Evolutionary conservation across 2,329 filamentous ascomycete species (phyloP).

Genomic region (Stachybotrys chartarum): DNA sequence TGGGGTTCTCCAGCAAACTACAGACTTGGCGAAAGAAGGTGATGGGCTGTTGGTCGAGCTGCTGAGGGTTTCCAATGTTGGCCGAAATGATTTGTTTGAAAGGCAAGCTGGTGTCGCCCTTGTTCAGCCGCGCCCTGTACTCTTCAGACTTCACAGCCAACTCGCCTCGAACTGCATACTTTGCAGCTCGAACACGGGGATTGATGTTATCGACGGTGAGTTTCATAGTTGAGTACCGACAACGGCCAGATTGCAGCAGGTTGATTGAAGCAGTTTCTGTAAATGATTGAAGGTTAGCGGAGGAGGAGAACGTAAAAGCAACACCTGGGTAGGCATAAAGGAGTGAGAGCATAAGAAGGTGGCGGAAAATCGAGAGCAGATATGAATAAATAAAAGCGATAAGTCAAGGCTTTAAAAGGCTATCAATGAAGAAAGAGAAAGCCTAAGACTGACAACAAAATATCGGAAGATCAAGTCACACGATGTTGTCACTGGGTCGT

Average conservation of each 20-base stretch:
- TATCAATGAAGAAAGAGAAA: not conserved
- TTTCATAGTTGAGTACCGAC: conserved; percentile 28
- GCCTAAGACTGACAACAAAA: not conserved
- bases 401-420: no score
- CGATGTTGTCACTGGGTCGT: not conserved
- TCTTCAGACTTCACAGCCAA: conserved; percentile 89
- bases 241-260: conserved; percentile 18
- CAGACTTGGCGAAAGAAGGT: conserved; percentile 98
- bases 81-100: conserved; percentile 91
- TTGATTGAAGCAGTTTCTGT: not conserved
- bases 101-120: conserved; percentile 56
- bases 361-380: not conserved
- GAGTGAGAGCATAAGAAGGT: not conserved
- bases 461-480: not conserved
- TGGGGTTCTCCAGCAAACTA: conserved; percentile 85
- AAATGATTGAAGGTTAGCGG: not conserved
- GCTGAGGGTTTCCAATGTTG: conserved; percentile 98
- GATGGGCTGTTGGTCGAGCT: conserved; percentile 97
- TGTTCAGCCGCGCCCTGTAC: conserved; percentile 68
- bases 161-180: conserved; percentile 96
- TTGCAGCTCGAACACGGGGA: conserved; percentile 73
- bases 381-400: no score
- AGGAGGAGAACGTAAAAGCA: not conserved
- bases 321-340: not conserved
- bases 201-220: conserved; percentile 88